Evolutionary conservation across 2,329 filamentous ascomycete species (phyloP), one percentile per base, ranked within the genome.

Genomic region (Colletotrichum sansevieriae): DNA sequence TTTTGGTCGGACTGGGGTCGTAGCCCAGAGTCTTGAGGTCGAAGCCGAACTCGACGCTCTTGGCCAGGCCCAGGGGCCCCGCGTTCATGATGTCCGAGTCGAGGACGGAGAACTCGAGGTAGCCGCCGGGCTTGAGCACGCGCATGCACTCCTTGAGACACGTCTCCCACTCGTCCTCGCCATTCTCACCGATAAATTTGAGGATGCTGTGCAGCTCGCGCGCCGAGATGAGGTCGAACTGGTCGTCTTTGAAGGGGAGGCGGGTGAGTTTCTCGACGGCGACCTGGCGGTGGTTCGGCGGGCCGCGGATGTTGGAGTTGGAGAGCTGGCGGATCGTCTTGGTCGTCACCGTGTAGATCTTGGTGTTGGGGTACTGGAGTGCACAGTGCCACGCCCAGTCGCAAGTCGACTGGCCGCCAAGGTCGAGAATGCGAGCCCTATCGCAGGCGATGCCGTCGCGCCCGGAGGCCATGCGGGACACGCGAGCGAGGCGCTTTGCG

Each of bases 361-460:
- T 94, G 65, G 92, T 88, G 77, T 93, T 91, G 18, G 93, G 93
- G 79, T 95, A 96, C 77, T 95, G 91, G 56, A 92, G 85, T 1
- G 96, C 94, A 66, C 94, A 92, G 76, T 96, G 91, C 96, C 96
- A 99, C 22, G 93, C 95, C 96, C 96, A 99, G 79, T 97, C 94
- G 76, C 94, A 95, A 13, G 92, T 89, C 0, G 91, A 86, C 76
- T 95, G 91, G 51, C 95, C 95, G 56, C 93, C 94, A 39, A 98
- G 89, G 76, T 98, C 95, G 29, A 98, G 87, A 65, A 98, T 91
- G 39, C 92, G 85, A 3, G 90, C 82, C 25, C 90, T 86, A 66
- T 87, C 82, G 68, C 83, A 82, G 59, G 80, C 76, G 18, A 80
- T 78, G 43, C 84, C 84, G 47, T 83, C 76, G 35, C 77, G 74